A percentile compares a stretch with the other conserved stretches of the same genome.
Evolutionary conservation across 2,329 filamentous ascomycete genomes (phyloP).

Genomic region (Neonectria hederae): DNA sequence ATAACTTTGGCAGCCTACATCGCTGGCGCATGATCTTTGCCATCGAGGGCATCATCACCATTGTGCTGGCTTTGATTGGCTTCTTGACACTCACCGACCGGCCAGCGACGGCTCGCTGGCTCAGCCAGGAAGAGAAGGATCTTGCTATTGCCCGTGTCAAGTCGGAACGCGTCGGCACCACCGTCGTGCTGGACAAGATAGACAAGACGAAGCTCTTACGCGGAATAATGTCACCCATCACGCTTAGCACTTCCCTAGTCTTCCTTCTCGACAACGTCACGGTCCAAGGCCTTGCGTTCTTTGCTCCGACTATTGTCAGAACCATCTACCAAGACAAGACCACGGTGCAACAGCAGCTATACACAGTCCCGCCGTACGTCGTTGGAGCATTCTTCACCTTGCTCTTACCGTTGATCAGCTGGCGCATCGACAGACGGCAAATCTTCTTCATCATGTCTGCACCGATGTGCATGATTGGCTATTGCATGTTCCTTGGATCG

Average conservation of each 20-base stretch:
- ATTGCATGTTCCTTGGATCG: conserved; percentile 74
- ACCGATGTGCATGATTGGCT: conserved; percentile 73
- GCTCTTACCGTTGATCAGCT: conserved; percentile 68
- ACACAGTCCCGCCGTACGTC: conserved; percentile 75
- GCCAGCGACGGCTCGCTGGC: conserved; percentile 70
- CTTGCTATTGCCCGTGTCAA: conserved; percentile 55
- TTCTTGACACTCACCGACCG: conserved; percentile 73
- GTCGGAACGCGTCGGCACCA: conserved; percentile 63
- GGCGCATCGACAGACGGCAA: conserved; percentile 67
- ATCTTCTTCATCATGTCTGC: conserved; percentile 69
- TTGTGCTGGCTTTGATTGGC: conserved; percentile 60
- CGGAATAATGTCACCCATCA: conserved; percentile 71
- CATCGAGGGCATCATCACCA: conserved; percentile 71
- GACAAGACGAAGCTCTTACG: conserved; percentile 66
- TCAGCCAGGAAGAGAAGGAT: conserved; percentile 69
- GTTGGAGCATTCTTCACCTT: conserved; percentile 75
- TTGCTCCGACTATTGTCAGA: conserved; percentile 73
- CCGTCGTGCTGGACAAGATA: conserved; percentile 64
- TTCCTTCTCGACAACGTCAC: conserved; percentile 75
- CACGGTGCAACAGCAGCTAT: conserved; percentile 72
- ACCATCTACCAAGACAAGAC: conserved; percentile 52
- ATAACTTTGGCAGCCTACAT: conserved; percentile 62
- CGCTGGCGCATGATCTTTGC: conserved; percentile 76
- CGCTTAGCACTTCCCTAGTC: conserved; percentile 58
- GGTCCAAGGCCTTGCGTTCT: conserved; percentile 76